Percentiles rank a stretch among this genome's conserved stretches.
Evolutionary conservation across 2,329 filamentous ascomycete species (phyloP).

Genomic region (Colletotrichum sp.): DNA sequence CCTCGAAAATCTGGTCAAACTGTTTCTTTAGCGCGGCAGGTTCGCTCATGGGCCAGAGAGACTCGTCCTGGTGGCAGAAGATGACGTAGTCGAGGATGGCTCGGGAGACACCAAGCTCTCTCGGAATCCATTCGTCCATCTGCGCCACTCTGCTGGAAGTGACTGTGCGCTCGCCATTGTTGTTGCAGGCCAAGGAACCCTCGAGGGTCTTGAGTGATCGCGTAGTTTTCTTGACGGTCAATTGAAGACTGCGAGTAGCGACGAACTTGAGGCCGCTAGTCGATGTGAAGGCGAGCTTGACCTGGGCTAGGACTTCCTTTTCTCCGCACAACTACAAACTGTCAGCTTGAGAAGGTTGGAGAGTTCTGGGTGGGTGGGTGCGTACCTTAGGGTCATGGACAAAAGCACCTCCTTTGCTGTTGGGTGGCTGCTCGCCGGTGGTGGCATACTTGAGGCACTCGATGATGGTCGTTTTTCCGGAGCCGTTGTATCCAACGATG

Average conservation of each 20-base stretch:
- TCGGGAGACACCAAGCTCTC: constrained; percentile 85
- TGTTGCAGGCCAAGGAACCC: constrained; percentile 74
- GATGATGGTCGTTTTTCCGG: constrained; percentile 98
- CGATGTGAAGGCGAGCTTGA: constrained; percentile 86
- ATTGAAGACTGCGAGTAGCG: constrained; percentile 81
- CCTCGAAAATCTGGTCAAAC: constrained; percentile 98
- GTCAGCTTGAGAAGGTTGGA: neutral
- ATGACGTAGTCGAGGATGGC: constrained; percentile 94
- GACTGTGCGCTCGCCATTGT: constrained; percentile 79
- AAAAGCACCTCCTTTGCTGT: constrained; percentile 89
- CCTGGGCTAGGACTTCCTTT: constrained; percentile 87
- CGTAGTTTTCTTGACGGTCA: constrained; percentile 83
- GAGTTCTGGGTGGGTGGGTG: neutral
- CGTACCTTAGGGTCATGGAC: constrained; percentile 92
- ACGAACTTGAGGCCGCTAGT: constrained; percentile 83
- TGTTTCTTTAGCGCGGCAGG: constrained; percentile 85
- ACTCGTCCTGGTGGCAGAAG: constrained; percentile 98
- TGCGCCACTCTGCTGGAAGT: constrained; percentile 83
- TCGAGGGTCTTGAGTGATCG: constrained; percentile 85
- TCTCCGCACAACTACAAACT: constrained; percentile 71
- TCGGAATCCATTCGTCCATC: constrained; percentile 82
- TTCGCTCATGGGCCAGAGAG: constrained; percentile 94
- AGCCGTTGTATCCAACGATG: constrained; percentile 97
- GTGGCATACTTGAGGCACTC: constrained; percentile 98
- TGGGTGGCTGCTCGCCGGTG: constrained; percentile 90